These are phyloP conservation scores for Tuber microsphaerosporum DNA, from an alignment of 495 filamentous ascomycete species.

Conservation along the genomic window DNA sequence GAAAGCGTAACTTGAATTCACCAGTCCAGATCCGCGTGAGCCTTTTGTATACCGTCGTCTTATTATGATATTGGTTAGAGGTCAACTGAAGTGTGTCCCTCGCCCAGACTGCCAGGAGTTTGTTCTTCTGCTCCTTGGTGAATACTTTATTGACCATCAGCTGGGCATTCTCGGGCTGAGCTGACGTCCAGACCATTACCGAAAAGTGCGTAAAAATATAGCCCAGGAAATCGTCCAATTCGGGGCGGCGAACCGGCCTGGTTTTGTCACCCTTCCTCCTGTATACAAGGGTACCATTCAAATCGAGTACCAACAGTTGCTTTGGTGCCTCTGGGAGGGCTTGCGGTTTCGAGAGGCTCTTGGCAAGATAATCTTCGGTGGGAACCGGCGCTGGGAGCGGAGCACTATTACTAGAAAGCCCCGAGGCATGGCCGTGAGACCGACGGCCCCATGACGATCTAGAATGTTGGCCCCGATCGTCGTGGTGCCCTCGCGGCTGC, in stretches of 20 bases:
- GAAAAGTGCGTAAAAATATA: conserved; percentile 60
- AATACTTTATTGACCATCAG: conserved; percentile 56
- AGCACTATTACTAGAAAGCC: neutral
- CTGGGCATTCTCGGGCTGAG: conserved; percentile 60
- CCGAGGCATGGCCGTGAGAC: neutral
- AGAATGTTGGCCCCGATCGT: neutral
- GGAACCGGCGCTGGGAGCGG: conserved; percentile 43
- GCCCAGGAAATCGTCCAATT: conserved; percentile 57
- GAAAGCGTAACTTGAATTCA: conserved; percentile 51
- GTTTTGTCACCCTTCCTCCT: conserved; percentile 46
- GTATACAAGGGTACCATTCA: conserved; percentile 82
- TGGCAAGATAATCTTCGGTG: conserved; percentile 43
- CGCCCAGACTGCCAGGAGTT: conserved; percentile 67
- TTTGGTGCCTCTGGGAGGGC: conserved; percentile 41
- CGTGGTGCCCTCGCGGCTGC: neutral
- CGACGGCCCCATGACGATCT: neutral
- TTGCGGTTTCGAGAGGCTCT: conserved; percentile 31
- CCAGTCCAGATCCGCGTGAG: conserved; percentile 63
- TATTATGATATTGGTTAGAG: conserved; percentile 54
- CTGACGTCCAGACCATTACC: conserved; percentile 89
- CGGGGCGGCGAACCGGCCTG: conserved; percentile 50
- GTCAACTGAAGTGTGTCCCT: conserved; percentile 69
- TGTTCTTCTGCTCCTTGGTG: conserved; percentile 39
- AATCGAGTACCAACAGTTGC: conserved; percentile 76
- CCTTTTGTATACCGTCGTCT: conserved; percentile 82